A percentile compares a stretch with the other conserved stretches of the same genome.
These are phyloP conservation scores for Fomitopsis palustris DNA, from an alignment of 1,284 basidiomycete genomes.

Conservation along the genomic window DNA sequence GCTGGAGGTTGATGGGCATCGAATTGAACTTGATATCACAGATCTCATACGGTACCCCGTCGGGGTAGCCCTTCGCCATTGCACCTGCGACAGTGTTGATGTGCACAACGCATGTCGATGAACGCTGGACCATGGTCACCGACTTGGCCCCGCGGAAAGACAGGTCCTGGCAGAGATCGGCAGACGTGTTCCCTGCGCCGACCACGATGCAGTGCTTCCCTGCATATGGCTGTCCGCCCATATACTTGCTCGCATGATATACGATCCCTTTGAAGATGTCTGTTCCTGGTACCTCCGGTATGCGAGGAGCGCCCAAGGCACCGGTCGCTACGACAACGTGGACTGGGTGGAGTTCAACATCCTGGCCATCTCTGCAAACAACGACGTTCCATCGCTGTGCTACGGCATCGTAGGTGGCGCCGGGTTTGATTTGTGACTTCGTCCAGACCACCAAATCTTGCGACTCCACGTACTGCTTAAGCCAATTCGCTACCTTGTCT, in stretches of 20 bases:
- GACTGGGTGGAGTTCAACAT: constrained; percentile 44
- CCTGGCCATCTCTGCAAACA: constrained; percentile 36
- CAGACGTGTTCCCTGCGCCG: constrained; percentile 45
- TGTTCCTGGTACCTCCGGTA: constrained; percentile 38
- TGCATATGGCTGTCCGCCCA: constrained; percentile 33
- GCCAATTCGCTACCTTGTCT: constrained; percentile 54
- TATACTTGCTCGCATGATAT: constrained; percentile 40
- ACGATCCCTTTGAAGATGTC: constrained; percentile 38
- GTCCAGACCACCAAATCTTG: constrained; percentile 68
- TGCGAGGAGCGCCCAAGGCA: constrained; percentile 41
- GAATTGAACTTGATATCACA: constrained; percentile 43
- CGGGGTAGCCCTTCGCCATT: constrained; percentile 33
- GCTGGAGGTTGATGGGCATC: constrained; percentile 36
- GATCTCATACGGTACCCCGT: constrained; percentile 37
- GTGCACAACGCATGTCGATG: constrained; percentile 25
- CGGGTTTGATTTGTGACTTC: constrained; percentile 37
- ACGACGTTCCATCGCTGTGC: constrained; percentile 48
- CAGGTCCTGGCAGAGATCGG: constrained; percentile 44
- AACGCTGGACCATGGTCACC: constrained; percentile 31
- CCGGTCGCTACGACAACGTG: constrained; percentile 63
- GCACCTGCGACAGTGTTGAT: constrained; percentile 22
- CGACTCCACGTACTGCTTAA: constrained; percentile 57
- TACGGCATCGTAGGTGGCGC: constrained; percentile 33
- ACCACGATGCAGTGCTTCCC: constrained; percentile 51
- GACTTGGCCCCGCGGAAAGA: constrained; percentile 32